Evolutionary conservation across 305 asterid genomes (phyloP), one percentile per base, ranked within the genome.

Genomic region (Salvia sclarea): DNA sequence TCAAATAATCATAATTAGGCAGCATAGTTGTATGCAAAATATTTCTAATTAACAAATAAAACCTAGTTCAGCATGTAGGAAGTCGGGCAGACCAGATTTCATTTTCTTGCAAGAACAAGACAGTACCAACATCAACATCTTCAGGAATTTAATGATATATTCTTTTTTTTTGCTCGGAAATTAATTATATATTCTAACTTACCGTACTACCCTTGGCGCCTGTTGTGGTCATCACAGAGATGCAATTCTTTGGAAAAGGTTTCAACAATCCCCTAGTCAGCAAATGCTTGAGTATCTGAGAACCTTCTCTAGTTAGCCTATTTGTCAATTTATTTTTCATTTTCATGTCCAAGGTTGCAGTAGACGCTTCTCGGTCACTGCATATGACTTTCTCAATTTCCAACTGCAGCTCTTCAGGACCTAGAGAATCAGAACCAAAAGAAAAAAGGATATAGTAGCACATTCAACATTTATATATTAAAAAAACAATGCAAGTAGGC

Each of bases 191-290:
- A 21, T 35, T 60, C 17, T 41, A 70, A 81, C 95, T 81, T 77
- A 94, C 98, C 84, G 99, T 87, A 75, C 99, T 89, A 61, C 99
- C 99, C 92, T 94, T 94, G 38, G 97, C 99, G 48, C 99, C 99
- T 31, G 96, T 91, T 72, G 95, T 88, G 40, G 99, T 94, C 99
- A 94, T 94, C 40, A 86, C 86, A 47, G 98, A 85, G 63, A 94
- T 91, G 88, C 99, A 91, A 82, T 94, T 94, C 83, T 79, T 80
- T 16, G 99, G 99, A 71, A 94, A 94, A 20, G 96, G 99, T 76
- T 91, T 94, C 71, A 89, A 75, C 70, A 94, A 58, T 30, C 96
- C 98, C 8, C 64, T 78, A 18, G 85, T 90, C 75, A 94, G 86
- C 61, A 94, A 77, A 69, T 87, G 88, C 73, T 91, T 87, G 84